Conservation (phyloP, 2,329 filamentous ascomycete genomes). For the Cytospora chrysosperma region DNA sequence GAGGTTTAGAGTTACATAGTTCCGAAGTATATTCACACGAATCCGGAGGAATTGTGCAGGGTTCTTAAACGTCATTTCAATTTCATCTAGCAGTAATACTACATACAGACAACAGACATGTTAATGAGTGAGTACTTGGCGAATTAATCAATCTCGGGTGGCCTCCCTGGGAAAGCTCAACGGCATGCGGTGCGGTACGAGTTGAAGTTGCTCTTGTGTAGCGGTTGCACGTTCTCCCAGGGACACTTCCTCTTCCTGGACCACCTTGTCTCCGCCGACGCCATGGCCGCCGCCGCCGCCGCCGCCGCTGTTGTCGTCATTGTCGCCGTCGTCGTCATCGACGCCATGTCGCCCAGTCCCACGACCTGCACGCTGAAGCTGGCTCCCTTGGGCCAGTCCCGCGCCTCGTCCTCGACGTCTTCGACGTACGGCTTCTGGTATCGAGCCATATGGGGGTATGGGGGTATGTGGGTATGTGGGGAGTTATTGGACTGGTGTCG, state of each 20-base stretch:
- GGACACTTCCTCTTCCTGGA: conserved; percentile 18
- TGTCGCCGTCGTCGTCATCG: not conserved
- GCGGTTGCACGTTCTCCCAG: conserved; percentile 16
- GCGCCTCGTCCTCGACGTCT: conserved; percentile 16
- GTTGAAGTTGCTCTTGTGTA: conserved; percentile 9
- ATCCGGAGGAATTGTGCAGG: not conserved
- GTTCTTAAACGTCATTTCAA: not conserved
- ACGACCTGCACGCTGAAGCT: not conserved
- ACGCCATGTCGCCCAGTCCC: not conserved
- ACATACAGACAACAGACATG: not conserved
- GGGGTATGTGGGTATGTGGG: too few relatives aligned
- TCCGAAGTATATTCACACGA: not conserved
- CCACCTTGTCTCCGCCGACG: conserved; percentile 8
- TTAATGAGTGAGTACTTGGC: not conserved
- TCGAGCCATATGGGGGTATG: conserved; percentile 13
- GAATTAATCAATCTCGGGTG: too few relatives aligned
- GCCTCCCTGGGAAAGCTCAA: too few relatives aligned
- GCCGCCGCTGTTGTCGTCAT: not conserved
- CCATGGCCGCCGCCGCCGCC: not conserved
- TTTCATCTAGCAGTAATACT: too few relatives aligned
- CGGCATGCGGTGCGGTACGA: conserved; percentile 12
- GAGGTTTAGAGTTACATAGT: not conserved
- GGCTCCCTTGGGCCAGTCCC: not conserved
- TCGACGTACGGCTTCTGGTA: conserved; percentile 22
- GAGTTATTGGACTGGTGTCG: not conserved